Percentiles rank a stretch among this genome's conserved stretches.
Evolutionary conservation across 441 rosid genomes (phyloP).

Genomic region (Pelargonium myrrhifolium): DNA sequence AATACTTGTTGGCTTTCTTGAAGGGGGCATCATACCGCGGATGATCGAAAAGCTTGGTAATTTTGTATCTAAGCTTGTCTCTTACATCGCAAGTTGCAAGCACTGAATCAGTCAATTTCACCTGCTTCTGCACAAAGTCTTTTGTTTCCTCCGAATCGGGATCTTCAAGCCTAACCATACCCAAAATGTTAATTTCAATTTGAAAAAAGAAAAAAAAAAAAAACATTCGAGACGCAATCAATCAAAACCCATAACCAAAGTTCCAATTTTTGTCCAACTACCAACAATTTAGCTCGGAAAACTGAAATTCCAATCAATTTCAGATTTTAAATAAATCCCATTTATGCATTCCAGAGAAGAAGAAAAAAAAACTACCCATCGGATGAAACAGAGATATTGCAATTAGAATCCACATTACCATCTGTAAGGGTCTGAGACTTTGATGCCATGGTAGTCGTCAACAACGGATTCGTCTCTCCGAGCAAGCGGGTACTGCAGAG

Average conservation of each 20-base stretch:
- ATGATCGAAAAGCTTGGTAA: constrained; percentile 59
- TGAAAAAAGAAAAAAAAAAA: neutral
- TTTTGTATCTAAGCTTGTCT: constrained; percentile 52
- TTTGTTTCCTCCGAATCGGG: constrained; percentile 77
- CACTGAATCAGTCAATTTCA: constrained; percentile 58
- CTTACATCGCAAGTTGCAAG: constrained; percentile 51
- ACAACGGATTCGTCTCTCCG: constrained; percentile 65
- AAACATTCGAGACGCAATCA: neutral
- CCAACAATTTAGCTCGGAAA: too few relatives aligned
- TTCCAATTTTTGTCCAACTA: too few relatives aligned
- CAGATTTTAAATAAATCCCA: neutral
- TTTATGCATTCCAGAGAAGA: neutral
- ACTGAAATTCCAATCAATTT: neutral
- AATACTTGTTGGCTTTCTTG: constrained; percentile 63
- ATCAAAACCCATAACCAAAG: neutral
- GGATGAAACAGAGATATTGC: neutral
- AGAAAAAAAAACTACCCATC: too few relatives aligned
- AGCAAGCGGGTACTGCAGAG: constrained; percentile 48
- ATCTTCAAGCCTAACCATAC: constrained; percentile 69
- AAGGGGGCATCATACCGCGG: constrained; percentile 70
- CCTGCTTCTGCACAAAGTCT: constrained; percentile 64
- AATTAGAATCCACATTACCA: constrained; percentile 38
- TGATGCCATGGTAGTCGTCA: constrained; percentile 73
- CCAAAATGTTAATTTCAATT: neutral
- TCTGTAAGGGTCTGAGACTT: constrained; percentile 71